Evolutionary conservation across 2,329 filamentous ascomycete genomes (phyloP).

Genomic region (Trichoderma aggressivum): DNA sequence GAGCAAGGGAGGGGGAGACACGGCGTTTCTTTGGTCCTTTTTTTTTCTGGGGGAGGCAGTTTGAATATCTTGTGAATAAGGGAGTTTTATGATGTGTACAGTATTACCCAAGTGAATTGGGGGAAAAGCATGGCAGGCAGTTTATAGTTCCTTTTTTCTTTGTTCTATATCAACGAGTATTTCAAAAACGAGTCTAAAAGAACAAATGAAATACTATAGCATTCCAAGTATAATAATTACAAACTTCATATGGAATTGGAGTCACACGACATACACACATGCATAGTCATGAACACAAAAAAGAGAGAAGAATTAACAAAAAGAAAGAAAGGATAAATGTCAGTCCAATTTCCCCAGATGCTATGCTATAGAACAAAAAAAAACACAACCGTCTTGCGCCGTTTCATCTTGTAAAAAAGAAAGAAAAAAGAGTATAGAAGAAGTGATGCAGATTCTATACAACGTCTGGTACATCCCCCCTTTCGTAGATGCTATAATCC

Average conservation of each 20-base stretch:
- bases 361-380: conserved; percentile 15
- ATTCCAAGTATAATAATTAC: neutral
- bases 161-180: neutral
- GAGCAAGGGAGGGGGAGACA: too few relatives aligned
- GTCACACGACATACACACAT: neutral
- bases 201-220: neutral
- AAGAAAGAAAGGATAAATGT: neutral
- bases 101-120: neutral
- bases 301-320: neutral
- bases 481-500: conserved; percentile 22
- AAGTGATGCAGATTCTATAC: conserved; percentile 18
- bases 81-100: neutral
- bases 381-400: conserved; percentile 4
- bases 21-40: neutral
- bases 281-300: neutral
- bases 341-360: conserved; percentile 14
- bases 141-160: neutral
- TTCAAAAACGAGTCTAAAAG: neutral
- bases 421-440: neutral
- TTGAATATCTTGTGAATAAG: neutral
- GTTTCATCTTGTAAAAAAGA: neutral
- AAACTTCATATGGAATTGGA: neutral
- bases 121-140: neutral
- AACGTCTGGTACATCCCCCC: conserved; percentile 15
- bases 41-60: neutral